Percentiles rank a stretch among this genome's conserved stretches.
phyloP scores from a whole-genome alignment of 2,329 filamentous ascomycete genomes.

The Trichoderma polysporum region DNA sequence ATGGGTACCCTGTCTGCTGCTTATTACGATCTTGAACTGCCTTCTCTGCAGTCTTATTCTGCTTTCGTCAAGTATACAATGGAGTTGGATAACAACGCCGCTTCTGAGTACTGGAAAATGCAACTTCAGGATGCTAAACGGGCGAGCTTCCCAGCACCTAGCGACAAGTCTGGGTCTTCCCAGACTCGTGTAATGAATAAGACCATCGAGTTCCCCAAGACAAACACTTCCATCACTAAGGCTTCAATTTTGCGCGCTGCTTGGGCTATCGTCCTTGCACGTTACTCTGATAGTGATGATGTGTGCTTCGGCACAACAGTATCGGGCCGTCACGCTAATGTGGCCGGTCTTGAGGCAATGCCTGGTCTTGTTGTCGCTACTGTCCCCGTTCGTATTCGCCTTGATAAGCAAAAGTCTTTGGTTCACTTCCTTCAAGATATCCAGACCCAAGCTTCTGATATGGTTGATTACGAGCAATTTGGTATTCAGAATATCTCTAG shows the following conservation, averaged over 20 bases:
- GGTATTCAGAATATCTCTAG: conserved; percentile 32
- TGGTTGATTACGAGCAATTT: conserved; percentile 30
- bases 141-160: conserved; percentile 22
- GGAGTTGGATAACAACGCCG: neutral
- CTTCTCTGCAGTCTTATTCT: conserved; percentile 15
- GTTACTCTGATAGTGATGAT: conserved; percentile 19
- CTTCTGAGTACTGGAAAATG: conserved; percentile 8
- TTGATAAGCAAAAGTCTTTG: conserved; percentile 13
- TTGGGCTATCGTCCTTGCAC: conserved; percentile 26
- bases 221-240: conserved; percentile 17
- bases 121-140: conserved; percentile 13
- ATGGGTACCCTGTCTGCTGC: neutral
- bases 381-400: conserved; percentile 18
- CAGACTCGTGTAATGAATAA: conserved; percentile 9
- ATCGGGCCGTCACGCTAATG: conserved; percentile 22
- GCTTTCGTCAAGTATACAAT: conserved; percentile 11
- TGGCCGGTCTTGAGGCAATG: conserved; percentile 16
- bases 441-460: conserved; percentile 28
- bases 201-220: conserved; percentile 6
- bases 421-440: conserved; percentile 23
- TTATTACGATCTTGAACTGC: conserved; percentile 21
- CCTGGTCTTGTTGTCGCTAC: conserved; percentile 15
- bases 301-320: conserved; percentile 28
- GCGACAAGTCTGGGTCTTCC: neutral
- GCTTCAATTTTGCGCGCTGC: conserved; percentile 26